These are phyloP conservation scores for Seminavis robusta DNA, from an alignment of 108 stramenopile genomes.

Conservation along the genomic window DNA sequence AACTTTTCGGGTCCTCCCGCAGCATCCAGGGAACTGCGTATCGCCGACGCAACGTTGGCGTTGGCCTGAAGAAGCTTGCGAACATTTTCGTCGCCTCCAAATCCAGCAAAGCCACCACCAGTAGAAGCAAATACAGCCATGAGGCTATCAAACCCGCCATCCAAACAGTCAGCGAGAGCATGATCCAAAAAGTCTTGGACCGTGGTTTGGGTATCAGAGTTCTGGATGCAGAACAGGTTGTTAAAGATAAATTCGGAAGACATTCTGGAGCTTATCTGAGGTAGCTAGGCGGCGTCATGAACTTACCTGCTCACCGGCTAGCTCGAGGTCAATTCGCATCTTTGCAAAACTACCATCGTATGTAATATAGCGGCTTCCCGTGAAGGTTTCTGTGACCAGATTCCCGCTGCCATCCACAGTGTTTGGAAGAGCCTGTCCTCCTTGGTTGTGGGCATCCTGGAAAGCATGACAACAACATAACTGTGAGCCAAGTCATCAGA, in stretches of 20 bases:
- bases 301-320: not conserved
- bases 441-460: not conserved
- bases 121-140: constrained; percentile 6
- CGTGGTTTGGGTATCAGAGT: not conserved
- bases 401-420: not conserved
- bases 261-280: no score
- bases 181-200: constrained; percentile 3
- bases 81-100: constrained; percentile 5
- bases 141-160: not conserved
- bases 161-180: constrained; percentile 7
- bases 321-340: constrained; percentile 6
- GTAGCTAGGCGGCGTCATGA: no score
- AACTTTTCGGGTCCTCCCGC: not conserved
- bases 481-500: no score
- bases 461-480: not conserved
- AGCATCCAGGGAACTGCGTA: not conserved
- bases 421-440: not conserved
- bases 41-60: not conserved
- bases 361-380: not conserved
- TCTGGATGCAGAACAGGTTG: no score
- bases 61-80: constrained; percentile 8
- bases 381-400: not conserved
- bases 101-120: constrained; percentile 11
- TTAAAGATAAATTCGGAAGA: no score
- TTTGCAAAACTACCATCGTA: constrained; percentile 9